Evolutionary conservation across 352 stramenopile species (phyloP), one percentile per base, ranked within the genome.

Genomic region (Pythium oligandrum): DNA sequence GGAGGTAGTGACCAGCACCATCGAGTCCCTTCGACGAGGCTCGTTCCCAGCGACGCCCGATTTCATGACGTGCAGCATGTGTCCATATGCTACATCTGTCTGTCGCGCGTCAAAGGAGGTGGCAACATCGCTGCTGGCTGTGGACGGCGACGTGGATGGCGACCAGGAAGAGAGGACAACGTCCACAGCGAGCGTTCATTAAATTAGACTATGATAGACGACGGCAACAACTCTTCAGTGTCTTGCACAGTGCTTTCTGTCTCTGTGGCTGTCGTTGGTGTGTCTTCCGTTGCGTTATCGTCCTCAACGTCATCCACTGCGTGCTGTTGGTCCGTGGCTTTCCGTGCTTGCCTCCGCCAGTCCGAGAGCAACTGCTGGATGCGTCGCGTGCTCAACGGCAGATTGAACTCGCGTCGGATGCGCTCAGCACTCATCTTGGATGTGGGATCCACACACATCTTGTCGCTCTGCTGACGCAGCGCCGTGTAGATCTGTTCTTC

Each of bases 51-150:
- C 78, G 0, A 78, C 51, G 33, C 83, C 83, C 2, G 72, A 67
- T 30, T 93, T 73, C 45, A 67, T 78, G 31, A 74, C 81, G 55
- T 93, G 83, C 30, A 63, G 64, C 4, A 90, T 88, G 59, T 93
- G 83, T 64, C 70, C 83, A 35, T 93, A 78, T 54, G 78, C 75
- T 36, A 68, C 57, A 3, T 90, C 78, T 35, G 82, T 66, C 0
- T 86, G 75, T 53, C 73, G 73, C 40, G 68, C 66, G 17, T 55
- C 64, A 6, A 58, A 40, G 1, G 53, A 63, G 10, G 43, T 45
- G 1, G 45, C 43, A 48, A 30, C 43, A 34, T 26, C 17, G 17
- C 17, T 26, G 17, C 17, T 26, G 17, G 17, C 17, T 26, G 17
- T 26, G 17, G 17, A 26, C 17, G 17, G 17, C 17, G 17, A 26